phyloP scores from a whole-genome alignment of 208 protist species.

The Leishmania braziliensis region DNA sequence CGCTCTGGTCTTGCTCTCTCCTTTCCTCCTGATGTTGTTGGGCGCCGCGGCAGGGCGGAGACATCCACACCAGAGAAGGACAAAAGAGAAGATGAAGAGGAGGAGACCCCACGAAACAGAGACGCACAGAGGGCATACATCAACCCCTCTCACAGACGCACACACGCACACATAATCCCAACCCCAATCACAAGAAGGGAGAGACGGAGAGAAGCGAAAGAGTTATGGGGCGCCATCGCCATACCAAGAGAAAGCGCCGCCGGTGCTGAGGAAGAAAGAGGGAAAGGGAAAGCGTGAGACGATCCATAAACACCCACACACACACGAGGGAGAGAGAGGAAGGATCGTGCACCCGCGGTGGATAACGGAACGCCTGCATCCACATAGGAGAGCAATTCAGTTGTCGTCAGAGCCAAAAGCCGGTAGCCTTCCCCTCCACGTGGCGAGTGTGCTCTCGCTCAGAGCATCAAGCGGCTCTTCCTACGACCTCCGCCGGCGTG shows the following conservation, averaged over 20 bases:
- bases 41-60: no score
- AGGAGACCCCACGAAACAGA: not conserved
- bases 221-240: not conserved
- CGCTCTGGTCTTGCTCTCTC: not conserved
- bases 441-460: not conserved
- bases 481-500: constrained; percentile 17
- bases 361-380: not conserved
- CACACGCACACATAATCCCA: not conserved
- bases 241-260: not conserved
- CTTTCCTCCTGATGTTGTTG: not conserved
- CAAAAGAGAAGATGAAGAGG: no score
- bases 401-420: not conserved
- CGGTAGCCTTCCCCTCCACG: not conserved
- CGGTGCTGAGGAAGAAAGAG: not conserved
- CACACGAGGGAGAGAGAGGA: not conserved
- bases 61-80: no score
- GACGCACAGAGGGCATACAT: not conserved
- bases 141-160: not conserved
- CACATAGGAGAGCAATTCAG: not conserved
- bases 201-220: not conserved
- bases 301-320: not conserved
- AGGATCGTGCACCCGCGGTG: not conserved
- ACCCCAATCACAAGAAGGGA: not conserved
- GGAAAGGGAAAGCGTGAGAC: not conserved
- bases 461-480: constrained; percentile 40